These are phyloP conservation scores for Podila epigama DNA, from an alignment of 192 early-diverging fungal species.

Conservation along the genomic window DNA sequence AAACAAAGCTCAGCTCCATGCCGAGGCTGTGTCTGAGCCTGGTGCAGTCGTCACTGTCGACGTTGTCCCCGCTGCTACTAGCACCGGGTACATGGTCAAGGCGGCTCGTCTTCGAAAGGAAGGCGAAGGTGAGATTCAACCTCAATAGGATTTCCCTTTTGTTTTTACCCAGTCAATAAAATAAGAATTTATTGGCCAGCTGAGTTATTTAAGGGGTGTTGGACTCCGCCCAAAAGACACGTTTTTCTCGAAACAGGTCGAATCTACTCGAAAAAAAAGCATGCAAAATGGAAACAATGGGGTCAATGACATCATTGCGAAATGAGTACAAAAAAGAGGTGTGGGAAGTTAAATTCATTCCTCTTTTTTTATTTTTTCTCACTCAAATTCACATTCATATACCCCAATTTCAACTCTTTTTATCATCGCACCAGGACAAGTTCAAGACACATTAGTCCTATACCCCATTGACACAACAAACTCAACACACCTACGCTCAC, in stretches of 20 bases:
- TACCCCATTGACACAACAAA: no score
- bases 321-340: background rate
- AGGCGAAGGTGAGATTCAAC: background rate
- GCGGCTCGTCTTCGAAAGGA: background rate
- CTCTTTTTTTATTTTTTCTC: background rate
- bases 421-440: no score
- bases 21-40: conserved; percentile 4
- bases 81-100: background rate
- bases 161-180: no score
- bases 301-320: background rate
- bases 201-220: no score
- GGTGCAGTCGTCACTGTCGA: conserved; percentile 6
- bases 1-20: conserved; percentile 4
- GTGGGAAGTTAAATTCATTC: background rate
- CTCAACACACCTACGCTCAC: background rate
- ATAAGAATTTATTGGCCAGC: no score
- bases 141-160: background rate
- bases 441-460: no score
- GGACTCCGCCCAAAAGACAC: no score
- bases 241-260: no score
- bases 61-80: background rate
- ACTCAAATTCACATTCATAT: background rate
- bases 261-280: no score
- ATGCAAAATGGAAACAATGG: no score
- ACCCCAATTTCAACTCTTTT: background rate